Evolutionary conservation across 1,284 basidiomycete genomes (phyloP).

Genomic region (Termitomyces sp.): DNA sequence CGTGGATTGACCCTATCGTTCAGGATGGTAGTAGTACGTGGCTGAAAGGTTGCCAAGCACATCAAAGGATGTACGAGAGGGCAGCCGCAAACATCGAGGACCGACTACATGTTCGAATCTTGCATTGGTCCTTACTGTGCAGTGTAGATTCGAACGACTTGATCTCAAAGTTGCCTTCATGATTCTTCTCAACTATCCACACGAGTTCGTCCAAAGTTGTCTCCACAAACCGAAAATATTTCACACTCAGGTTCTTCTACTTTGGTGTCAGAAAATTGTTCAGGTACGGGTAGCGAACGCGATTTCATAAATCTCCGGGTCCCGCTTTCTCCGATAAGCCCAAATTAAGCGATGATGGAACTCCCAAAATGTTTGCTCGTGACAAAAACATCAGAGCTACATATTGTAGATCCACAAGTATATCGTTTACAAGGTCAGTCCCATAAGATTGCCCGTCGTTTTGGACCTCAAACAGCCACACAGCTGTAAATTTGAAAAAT

Average conservation of each 20-base stretch:
- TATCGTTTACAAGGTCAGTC: slow-evolving; percentile 23
- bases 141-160: background rate
- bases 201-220: background rate
- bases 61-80: background rate
- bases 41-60: background rate
- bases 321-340: slow-evolving; percentile 9
- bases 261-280: slow-evolving; percentile 18
- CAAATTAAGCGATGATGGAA: slow-evolving; percentile 15
- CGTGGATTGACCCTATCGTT: background rate
- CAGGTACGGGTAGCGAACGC: slow-evolving; percentile 12
- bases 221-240: background rate
- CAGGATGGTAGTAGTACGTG: slow-evolving; percentile 6
- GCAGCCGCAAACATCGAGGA: slow-evolving; percentile 6
- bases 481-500: slow-evolving; percentile 15
- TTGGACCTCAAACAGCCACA: slow-evolving; percentile 12
- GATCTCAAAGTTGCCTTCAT: background rate
- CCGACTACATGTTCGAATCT: background rate
- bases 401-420: slow-evolving; percentile 13
- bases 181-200: background rate
- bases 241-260: slow-evolving; percentile 12
- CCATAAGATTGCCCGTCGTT: slow-evolving; percentile 12
- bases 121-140: background rate
- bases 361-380: slow-evolving; percentile 12
- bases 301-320: slow-evolving; percentile 10
- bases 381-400: slow-evolving; percentile 6